phyloP scores from a whole-genome alignment of 2,329 filamentous ascomycete species.

The Aspergillus sp. region DNA sequence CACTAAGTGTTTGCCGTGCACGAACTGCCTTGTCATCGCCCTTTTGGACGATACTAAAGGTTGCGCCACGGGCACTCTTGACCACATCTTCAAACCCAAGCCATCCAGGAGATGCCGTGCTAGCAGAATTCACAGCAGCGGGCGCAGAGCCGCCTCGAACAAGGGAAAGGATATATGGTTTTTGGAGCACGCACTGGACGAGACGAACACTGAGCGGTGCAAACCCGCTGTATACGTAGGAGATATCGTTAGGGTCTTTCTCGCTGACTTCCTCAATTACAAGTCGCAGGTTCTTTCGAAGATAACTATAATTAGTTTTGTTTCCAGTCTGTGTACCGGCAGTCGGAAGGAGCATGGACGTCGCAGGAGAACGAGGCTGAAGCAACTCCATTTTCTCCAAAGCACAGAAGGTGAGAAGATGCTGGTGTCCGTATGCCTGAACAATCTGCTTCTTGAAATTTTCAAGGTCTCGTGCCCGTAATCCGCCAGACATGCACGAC shows the following conservation, averaged over 20 bases:
- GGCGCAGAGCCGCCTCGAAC: constrained; percentile 58
- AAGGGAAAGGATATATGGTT: constrained; percentile 71
- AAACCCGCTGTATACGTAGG: constrained; percentile 98
- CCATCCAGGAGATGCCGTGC: constrained; percentile 71
- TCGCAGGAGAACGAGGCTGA: constrained; percentile 68
- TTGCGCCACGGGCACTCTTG: constrained; percentile 80
- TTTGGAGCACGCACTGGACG: constrained; percentile 89
- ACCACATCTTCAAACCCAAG: constrained; percentile 89
- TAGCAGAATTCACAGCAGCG: constrained; percentile 45
- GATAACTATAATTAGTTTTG: constrained; percentile 84
- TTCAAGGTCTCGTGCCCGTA: constrained; percentile 85
- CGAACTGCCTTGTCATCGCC: constrained; percentile 90
- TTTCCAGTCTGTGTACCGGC: constrained; percentile 58
- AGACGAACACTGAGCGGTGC: constrained; percentile 87
- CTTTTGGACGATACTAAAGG: constrained; percentile 87
- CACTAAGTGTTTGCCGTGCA: constrained; percentile 75
- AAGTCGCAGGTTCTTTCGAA: constrained; percentile 79
- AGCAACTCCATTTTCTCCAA: constrained; percentile 89
- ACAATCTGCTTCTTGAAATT: constrained; percentile 81
- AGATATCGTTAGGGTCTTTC: constrained; percentile 85
- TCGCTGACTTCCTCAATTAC: constrained; percentile 97
- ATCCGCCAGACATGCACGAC: constrained; percentile 81
- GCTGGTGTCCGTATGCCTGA: constrained; percentile 92
- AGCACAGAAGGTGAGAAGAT: constrained; percentile 80
- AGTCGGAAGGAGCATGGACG: constrained; percentile 77